Evolutionary conservation across 345 rosid genomes (phyloP).

Genomic region (Populus davidiana): DNA sequence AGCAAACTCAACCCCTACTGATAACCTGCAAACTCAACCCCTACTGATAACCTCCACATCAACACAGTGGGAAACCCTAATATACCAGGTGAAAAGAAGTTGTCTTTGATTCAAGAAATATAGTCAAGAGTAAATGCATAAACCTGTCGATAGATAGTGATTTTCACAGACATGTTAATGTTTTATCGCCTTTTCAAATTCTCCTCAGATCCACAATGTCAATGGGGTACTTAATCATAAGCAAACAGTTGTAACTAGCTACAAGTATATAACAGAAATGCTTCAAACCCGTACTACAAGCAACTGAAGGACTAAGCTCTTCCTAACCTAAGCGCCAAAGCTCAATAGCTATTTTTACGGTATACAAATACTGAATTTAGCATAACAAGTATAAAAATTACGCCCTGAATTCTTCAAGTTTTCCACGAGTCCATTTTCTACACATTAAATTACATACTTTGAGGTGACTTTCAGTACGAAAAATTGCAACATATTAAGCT

Average conservation of each 20-base stretch:
- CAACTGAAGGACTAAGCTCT: not conserved
- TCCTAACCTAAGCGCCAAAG: not conserved
- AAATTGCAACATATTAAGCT: not conserved
- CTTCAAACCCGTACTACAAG: not conserved
- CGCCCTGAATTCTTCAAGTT: not conserved
- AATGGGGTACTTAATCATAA: not conserved
- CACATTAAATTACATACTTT: not conserved
- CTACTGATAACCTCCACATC: not conserved
- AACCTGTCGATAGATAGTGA: not conserved
- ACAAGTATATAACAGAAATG: not conserved
- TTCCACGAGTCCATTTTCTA: not conserved
- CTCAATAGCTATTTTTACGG: not conserved
- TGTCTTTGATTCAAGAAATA: not conserved
- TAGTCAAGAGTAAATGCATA: not conserved
- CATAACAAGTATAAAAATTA: not conserved
- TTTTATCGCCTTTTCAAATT: not conserved
- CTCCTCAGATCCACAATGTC: not conserved
- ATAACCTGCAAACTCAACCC: not conserved
- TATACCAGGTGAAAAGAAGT: not conserved
- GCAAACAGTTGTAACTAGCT: not conserved
- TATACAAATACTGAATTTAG: not conserved
- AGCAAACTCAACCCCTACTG: not conserved
- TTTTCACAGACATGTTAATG: slow-evolving; percentile 4
- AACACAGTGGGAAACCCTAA: not conserved
- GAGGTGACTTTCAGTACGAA: not conserved